These are phyloP conservation scores for Phytophthora chlamydospora DNA, from an alignment of 352 stramenopile species.

Conservation along the genomic window DNA sequence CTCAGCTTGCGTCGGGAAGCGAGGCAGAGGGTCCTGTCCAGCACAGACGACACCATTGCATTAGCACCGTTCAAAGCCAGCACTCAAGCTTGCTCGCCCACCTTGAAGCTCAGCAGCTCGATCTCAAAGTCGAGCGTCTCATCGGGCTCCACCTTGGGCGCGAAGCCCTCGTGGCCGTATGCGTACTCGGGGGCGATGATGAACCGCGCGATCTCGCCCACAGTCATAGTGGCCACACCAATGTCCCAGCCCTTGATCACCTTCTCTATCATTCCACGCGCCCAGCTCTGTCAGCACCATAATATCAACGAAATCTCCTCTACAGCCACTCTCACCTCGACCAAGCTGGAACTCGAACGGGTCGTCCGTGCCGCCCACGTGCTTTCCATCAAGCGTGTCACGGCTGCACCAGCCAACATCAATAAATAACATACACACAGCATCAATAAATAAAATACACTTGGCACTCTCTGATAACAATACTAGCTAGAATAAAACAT, in stretches of 20 bases:
- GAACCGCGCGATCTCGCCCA: constrained; percentile 81
- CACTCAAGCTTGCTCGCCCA: constrained; percentile 17
- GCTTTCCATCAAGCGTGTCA: constrained; percentile 81
- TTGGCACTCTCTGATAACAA: too few relatives aligned
- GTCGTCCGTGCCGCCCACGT: constrained; percentile 85
- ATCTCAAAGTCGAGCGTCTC: constrained; percentile 90
- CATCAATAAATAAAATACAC: neutral
- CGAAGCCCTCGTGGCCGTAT: constrained; percentile 80
- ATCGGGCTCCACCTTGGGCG: constrained; percentile 84
- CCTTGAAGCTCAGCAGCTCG: constrained; percentile 79
- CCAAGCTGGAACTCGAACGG: constrained; percentile 87
- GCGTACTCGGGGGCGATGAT: constrained; percentile 85
- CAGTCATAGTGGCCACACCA: constrained; percentile 78
- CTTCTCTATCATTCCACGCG: constrained; percentile 56
- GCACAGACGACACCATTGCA: neutral
- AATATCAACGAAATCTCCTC: neutral
- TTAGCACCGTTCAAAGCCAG: constrained; percentile 2
- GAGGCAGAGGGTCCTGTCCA: constrained; percentile 71
- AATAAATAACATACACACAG: constrained; percentile 7
- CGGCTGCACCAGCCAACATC: constrained; percentile 40
- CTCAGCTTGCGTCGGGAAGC: constrained; percentile 83
- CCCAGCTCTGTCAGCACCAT: constrained; percentile 5
- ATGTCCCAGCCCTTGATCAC: constrained; percentile 90
- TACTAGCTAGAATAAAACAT: too few relatives aligned
- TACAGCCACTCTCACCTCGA: constrained; percentile 47